Conservation (phyloP, 2,329 filamentous ascomycete genomes). For the Fusarium cyanostomum region DNA sequence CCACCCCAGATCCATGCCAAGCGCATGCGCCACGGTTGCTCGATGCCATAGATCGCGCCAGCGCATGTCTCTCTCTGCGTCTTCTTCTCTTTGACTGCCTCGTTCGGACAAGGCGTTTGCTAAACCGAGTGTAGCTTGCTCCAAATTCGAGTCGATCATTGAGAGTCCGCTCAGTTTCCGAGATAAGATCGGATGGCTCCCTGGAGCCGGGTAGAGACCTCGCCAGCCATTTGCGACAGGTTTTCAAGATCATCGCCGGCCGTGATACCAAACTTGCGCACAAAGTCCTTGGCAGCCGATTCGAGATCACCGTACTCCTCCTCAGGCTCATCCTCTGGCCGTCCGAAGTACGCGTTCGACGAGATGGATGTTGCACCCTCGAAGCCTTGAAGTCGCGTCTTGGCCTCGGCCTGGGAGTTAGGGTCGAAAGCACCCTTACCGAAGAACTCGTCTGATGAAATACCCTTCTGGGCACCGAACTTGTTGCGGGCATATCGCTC, state of each 20-base stretch:
- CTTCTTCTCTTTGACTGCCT: constrained; percentile 17
- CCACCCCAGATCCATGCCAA: constrained; percentile 37
- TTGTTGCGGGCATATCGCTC: constrained; percentile 86
- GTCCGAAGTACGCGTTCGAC: constrained; percentile 96
- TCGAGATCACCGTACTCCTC: constrained; percentile 94
- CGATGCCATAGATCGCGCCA: constrained; percentile 15
- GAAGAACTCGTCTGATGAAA: constrained; percentile 98
- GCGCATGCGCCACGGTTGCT: constrained; percentile 23
- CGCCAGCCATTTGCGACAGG: constrained; percentile 81
- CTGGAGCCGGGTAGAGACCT: constrained; percentile 86
- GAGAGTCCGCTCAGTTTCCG: constrained; percentile 57
- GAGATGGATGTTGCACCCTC: constrained; percentile 93
- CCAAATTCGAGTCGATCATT: background rate
- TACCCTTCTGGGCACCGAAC: constrained; percentile 93
- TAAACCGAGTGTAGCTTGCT: constrained; percentile 20
- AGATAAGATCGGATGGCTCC: constrained; percentile 74
- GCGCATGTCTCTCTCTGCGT: constrained; percentile 19
- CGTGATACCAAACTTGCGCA: constrained; percentile 93
- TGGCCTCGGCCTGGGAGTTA: constrained; percentile 82
- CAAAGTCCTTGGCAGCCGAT: constrained; percentile 93
- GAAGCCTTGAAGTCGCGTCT: constrained; percentile 87
- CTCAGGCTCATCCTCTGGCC: constrained; percentile 81
- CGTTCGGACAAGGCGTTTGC: constrained; percentile 14
- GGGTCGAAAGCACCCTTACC: constrained; percentile 89
- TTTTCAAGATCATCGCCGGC: constrained; percentile 97